Evolutionary conservation across 768 basidiomycete genomes (phyloP).

Genomic region (Termitomyces sp.): DNA sequence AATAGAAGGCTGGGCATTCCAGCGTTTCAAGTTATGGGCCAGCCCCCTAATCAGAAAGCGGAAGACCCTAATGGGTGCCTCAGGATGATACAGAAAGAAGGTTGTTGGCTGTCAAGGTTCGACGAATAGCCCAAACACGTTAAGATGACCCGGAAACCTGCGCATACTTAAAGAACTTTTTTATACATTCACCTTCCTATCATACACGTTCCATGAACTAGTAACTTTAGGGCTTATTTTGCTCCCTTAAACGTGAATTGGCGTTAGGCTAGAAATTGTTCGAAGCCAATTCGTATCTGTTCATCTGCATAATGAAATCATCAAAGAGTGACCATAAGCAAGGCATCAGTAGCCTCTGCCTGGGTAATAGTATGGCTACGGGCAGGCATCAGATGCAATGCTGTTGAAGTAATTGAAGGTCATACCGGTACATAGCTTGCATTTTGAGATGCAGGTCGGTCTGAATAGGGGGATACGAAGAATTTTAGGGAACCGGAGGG

Average conservation of each 20-base stretch:
- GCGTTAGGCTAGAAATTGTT: background rate
- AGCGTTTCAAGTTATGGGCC: background rate
- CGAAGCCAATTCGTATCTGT: background rate
- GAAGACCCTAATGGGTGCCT: background rate
- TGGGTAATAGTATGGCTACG: conserved; percentile 9
- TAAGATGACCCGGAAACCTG: background rate
- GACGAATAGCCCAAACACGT: conserved; percentile 2
- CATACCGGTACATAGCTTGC: conserved; percentile 16
- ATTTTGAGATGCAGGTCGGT: conserved; percentile 30
- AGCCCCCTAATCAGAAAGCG: background rate
- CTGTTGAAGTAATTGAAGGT: background rate
- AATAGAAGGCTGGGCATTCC: background rate
- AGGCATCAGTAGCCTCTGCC: conserved; percentile 9
- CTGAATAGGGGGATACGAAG: conserved; percentile 44
- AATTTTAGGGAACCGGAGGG: conserved; percentile 48
- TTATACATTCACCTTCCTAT: conserved; percentile 19
- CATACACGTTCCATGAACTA: conserved; percentile 14
- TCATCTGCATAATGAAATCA: background rate
- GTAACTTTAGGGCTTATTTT: background rate
- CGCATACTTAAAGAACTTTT: conserved; percentile 5
- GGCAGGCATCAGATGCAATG: background rate
- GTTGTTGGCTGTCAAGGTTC: conserved; percentile 10
- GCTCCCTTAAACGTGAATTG: background rate
- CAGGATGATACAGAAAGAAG: background rate
- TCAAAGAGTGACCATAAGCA: background rate